Conservation (phyloP, 2,329 filamentous ascomycete species). For the Hypocrella siamensis region DNA sequence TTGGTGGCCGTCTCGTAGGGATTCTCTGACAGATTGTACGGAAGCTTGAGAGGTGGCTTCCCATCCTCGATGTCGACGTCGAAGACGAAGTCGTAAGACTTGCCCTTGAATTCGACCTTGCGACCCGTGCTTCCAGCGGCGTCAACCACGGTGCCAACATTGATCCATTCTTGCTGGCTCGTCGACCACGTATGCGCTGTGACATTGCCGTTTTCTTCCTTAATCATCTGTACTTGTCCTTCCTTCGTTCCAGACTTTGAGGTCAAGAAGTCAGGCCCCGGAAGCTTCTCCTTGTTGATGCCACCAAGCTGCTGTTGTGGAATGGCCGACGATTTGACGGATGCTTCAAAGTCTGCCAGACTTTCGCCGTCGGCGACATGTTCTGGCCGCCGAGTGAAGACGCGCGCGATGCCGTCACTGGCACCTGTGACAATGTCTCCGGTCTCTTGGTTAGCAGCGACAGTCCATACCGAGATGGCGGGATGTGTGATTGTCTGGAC, state of each 20-base stretch:
- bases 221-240: constrained; percentile 87
- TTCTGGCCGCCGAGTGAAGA: constrained; percentile 63
- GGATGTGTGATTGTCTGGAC: constrained; percentile 94
- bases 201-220: constrained; percentile 63
- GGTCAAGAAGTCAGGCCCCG: constrained; percentile 73
- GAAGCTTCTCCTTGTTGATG: constrained; percentile 84
- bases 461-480: constrained; percentile 89
- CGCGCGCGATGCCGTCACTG: constrained; percentile 70
- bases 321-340: constrained; percentile 70
- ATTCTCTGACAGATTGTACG: constrained; percentile 84
- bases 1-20: constrained; percentile 83
- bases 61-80: constrained; percentile 94
- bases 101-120: constrained; percentile 61
- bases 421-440: constrained; percentile 91
- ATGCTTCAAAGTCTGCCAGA: constrained; percentile 62
- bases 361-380: constrained; percentile 54
- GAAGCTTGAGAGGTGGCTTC: constrained; percentile 82
- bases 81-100: constrained; percentile 93
- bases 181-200: constrained; percentile 81
- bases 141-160: constrained; percentile 89
- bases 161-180: constrained; percentile 58
- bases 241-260: constrained; percentile 84
- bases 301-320: constrained; percentile 70
- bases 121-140: constrained; percentile 68
- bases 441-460: constrained; percentile 65